Evolutionary conservation across 2,329 filamentous ascomycete species (phyloP).

Genomic region (Nemania sp.): DNA sequence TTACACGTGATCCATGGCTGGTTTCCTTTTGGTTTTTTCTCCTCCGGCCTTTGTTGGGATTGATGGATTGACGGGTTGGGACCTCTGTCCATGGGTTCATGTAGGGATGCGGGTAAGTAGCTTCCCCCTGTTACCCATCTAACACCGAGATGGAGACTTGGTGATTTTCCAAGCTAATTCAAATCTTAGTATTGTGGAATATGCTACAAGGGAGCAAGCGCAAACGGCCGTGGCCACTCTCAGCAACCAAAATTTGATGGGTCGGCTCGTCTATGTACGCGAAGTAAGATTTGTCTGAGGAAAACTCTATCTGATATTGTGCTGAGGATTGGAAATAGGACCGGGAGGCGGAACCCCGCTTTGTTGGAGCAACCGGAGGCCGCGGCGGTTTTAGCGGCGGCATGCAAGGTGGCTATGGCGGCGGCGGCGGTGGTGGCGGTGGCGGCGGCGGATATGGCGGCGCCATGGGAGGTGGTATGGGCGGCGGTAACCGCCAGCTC

Average conservation of each 20-base stretch:
- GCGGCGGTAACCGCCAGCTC: constrained; percentile 80
- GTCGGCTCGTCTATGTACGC: constrained; percentile 95
- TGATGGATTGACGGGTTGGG: constrained; percentile 99
- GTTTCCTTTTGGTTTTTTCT: constrained; percentile 72
- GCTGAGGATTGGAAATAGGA: constrained; percentile 62
- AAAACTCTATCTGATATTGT: constrained; percentile 23
- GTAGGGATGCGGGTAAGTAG: constrained; percentile 98
- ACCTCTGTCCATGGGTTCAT: constrained; percentile 79
- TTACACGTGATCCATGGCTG: constrained; percentile 85
- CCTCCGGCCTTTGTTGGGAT: constrained; percentile 73
- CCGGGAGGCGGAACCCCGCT: constrained; percentile 96
- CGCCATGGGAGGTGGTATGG: constrained; percentile 52
- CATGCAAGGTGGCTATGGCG: constrained; percentile 56
- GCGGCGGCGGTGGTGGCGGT: constrained; percentile 57
- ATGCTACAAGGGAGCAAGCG: constrained; percentile 98
- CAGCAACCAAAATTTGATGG: constrained; percentile 99
- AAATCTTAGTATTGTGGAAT: constrained; percentile 91
- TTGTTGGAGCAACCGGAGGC: constrained; percentile 73
- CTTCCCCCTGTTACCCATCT: background rate
- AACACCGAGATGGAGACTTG: background rate
- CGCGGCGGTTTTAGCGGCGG: constrained; percentile 55
- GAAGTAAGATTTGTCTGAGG: constrained; percentile 64
- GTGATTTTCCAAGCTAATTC: constrained; percentile 38
- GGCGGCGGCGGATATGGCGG: constrained; percentile 57
- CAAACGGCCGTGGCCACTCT: constrained; percentile 96